Conservation (phyloP, 2,329 filamentous ascomycete genomes). For the Cryphonectria japonica region DNA sequence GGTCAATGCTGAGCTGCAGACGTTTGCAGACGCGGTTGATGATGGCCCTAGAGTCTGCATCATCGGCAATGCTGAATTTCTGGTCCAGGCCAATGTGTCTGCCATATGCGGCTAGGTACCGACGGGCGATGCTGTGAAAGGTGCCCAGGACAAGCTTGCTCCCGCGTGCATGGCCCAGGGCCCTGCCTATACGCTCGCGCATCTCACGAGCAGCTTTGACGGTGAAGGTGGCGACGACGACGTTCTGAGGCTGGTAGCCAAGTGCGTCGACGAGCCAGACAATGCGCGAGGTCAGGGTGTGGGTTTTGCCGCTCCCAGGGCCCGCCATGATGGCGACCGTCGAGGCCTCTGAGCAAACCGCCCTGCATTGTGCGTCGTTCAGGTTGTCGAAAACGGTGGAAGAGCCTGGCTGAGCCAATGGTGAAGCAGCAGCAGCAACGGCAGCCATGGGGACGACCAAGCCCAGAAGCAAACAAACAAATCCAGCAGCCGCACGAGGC, state of each 20-base stretch:
- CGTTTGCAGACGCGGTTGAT: conserved; percentile 82
- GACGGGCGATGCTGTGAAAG: conserved; percentile 89
- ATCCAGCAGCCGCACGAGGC: neutral
- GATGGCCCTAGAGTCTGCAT: conserved; percentile 76
- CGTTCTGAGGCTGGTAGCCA: conserved; percentile 77
- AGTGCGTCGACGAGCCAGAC: conserved; percentile 80
- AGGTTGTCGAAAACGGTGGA: conserved; percentile 50
- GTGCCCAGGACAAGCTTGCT: conserved; percentile 84
- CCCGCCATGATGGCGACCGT: conserved; percentile 71
- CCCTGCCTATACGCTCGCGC: conserved; percentile 80
- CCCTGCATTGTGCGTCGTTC: conserved; percentile 59
- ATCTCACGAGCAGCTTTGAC: conserved; percentile 94
- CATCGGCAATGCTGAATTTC: conserved; percentile 91
- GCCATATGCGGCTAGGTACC: conserved; percentile 84
- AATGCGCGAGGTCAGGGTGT: conserved; percentile 90
- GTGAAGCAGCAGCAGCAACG: neutral
- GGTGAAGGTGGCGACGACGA: conserved; percentile 95
- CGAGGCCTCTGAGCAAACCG: conserved; percentile 55
- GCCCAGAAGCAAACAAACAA: conserved; percentile 16
- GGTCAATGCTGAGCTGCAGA: conserved; percentile 69
- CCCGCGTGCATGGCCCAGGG: conserved; percentile 78
- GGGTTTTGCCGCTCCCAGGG: conserved; percentile 83
- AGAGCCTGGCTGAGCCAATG: conserved; percentile 24
- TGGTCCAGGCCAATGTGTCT: conserved; percentile 78
- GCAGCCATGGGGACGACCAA: conserved; percentile 22